Conservation (phyloP, 139 green algal genomes). For the Prasinococcaceae sp. region DNA sequence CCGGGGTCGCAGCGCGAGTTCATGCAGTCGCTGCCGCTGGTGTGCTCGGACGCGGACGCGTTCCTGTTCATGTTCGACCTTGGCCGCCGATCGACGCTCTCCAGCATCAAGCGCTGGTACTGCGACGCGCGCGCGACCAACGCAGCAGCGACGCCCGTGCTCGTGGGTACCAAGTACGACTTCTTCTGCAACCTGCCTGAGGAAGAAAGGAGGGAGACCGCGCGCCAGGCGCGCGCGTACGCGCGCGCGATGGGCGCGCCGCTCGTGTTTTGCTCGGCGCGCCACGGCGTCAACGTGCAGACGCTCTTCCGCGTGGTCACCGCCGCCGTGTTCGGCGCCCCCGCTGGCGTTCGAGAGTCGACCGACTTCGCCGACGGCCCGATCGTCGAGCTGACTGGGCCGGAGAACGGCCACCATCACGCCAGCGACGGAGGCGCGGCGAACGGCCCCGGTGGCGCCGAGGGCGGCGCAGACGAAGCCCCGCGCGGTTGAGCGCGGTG, state of each 20-base stretch:
- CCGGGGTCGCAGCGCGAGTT: too few species aligned
- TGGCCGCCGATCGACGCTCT: not conserved
- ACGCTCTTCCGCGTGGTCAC: not conserved
- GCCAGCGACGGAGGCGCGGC: too few species aligned
- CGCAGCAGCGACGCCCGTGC: not conserved
- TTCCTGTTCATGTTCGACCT: constrained; percentile 4
- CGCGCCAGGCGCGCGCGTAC: not conserved
- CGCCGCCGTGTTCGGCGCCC: not conserved
- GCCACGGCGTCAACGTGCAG: not conserved
- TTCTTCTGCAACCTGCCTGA: not conserved
- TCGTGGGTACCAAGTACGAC: constrained; percentile 1
- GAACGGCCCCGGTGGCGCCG: too few species aligned
- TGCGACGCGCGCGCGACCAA: not conserved
- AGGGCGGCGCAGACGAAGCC: too few species aligned
- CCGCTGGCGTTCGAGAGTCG: too few species aligned
- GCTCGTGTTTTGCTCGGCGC: not conserved
- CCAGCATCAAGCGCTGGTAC: not conserved
- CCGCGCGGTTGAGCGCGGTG: too few species aligned
- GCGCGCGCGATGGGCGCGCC: not conserved
- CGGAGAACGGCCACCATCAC: too few species aligned
- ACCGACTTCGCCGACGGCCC: too few species aligned
- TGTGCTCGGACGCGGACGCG: constrained; percentile 2
- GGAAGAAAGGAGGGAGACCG: not conserved
- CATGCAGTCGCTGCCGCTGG: not conserved
- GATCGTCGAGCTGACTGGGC: too few species aligned